These are phyloP conservation scores for Histomonas meleagridis DNA, from an alignment of 208 protist species.

Conservation along the genomic window DNA sequence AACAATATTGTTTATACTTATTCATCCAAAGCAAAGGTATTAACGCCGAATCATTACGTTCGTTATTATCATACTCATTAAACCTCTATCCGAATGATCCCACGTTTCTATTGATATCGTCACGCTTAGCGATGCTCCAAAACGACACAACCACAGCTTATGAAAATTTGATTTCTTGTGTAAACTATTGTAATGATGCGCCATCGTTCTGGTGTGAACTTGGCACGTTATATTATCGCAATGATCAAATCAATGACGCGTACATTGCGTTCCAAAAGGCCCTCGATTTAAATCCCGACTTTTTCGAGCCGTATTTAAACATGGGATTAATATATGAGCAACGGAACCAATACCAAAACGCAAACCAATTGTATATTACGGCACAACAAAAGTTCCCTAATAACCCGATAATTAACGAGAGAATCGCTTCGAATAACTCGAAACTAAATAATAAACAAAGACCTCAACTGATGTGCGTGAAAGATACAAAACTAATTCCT, in stretches of 20 bases:
- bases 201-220: neutral
- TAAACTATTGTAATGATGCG: neutral
- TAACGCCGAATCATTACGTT: too few species aligned
- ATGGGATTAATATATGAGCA: neutral
- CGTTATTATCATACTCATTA: too few species aligned
- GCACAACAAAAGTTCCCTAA: neutral
- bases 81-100: neutral
- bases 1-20: too few species aligned
- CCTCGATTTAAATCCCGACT: neutral
- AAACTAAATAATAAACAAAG: too few species aligned
- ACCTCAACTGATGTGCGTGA: too few species aligned
- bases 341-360: neutral
- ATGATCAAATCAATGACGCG: neutral
- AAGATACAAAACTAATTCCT: too few species aligned
- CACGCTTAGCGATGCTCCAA: neutral
- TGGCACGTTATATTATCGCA: neutral
- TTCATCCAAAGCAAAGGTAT: too few species aligned
- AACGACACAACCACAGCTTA: neutral
- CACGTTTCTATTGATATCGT: neutral
- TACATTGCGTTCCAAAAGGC: neutral
- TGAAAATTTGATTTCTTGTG: neutral
- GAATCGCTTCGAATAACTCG: too few species aligned
- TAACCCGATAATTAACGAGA: neutral
- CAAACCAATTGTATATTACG: neutral
- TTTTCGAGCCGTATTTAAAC: neutral